Percentiles rank a stretch among this genome's conserved stretches.
Conservation (phyloP, 1,139 yeast genomes). For the Hyphopichia wangnamkhiaoensis region DNA sequence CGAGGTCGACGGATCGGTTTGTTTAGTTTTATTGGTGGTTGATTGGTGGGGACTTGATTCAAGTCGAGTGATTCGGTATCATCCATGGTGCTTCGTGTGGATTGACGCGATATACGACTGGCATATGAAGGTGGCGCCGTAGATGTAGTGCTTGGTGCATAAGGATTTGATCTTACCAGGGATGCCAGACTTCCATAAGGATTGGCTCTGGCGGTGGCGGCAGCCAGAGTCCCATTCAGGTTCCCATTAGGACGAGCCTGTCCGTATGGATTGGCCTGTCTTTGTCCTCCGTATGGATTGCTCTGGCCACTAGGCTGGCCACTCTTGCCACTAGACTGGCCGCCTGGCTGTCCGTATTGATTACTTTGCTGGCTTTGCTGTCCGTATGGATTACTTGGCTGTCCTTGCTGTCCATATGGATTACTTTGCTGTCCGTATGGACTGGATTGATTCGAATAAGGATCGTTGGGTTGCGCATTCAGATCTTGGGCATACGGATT, state of each 20-base stretch:
- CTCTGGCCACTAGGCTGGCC: neutral
- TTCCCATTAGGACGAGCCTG: slow-evolving; percentile 3
- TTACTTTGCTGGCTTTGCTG: slow-evolving; percentile 3
- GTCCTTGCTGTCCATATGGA: slow-evolving; percentile 11
- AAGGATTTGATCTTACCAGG: slow-evolving; percentile 3
- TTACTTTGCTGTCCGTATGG: too few species aligned
- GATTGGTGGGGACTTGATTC: slow-evolving; percentile 42
- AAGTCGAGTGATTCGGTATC: slow-evolving; percentile 44
- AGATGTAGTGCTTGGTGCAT: slow-evolving; percentile 1
- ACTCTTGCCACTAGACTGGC: neutral
- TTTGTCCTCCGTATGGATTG: slow-evolving; percentile 11
- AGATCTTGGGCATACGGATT: slow-evolving; percentile 29
- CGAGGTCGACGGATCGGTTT: slow-evolving; percentile 29
- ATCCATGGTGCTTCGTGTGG: slow-evolving; percentile 4
- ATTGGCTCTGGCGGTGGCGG: slow-evolving; percentile 7
- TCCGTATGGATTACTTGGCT: slow-evolving; percentile 13
- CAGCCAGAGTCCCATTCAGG: neutral
- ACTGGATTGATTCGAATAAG: neutral
- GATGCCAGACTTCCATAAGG: slow-evolving; percentile 10
- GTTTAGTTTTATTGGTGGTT: slow-evolving; percentile 10
- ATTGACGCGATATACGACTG: slow-evolving; percentile 7
- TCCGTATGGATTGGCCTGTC: slow-evolving; percentile 14
- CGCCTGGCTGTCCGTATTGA: slow-evolving; percentile 16
- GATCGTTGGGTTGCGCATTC: slow-evolving; percentile 6
- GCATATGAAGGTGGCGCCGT: slow-evolving; percentile 6